Evolutionary conservation across 805 yeast species (phyloP), one percentile per base, ranked within the genome.

Genomic region (Candida arabinofermentans): DNA sequence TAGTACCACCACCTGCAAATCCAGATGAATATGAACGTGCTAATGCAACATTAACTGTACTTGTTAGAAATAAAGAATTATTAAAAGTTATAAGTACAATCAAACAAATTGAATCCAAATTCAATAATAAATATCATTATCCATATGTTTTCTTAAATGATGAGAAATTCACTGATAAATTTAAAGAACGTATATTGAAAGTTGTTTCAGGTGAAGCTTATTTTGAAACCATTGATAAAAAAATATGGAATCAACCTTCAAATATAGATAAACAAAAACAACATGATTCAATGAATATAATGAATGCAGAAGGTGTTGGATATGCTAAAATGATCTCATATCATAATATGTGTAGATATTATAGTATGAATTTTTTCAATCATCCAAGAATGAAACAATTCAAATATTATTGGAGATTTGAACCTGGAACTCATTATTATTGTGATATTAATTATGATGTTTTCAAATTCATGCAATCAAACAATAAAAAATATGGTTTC

Each of bases 331-430:
- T 65, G 60, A 60, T 57, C 17, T 81, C 89, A 0, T 86, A 86
- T 53, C 95, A 85, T 54, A 82, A 84, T 54, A 86, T 86, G 95
- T 86, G 95, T 58, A 72, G 95, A 21, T 86, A 81, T 61, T 84
- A 85, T 58, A 78, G 83, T 37, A 78, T 77, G 10, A 64, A 64
- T 43, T 83, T 86, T 54, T 83, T 72, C 57, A 71, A 82, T 37
- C 75, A 83, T 47, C 85, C 85, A 10, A 71, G 75, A 42, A 58
- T 86, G 56, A 65, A 70, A 44, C 68, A 84, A 44, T 82, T 72
- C 63, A 73, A 70, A 51, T 86, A 81, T 63, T 83, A 83, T 56
- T 86, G 95, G 96, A 68, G 96, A 47, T 69, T 86, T 36, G 95
- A 86, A 61, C 95, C 95, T 7, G 66, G 66, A 27, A 86, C 87